Conservation (phyloP, 768 basidiomycete species). For the Termitomyces sp. region DNA sequence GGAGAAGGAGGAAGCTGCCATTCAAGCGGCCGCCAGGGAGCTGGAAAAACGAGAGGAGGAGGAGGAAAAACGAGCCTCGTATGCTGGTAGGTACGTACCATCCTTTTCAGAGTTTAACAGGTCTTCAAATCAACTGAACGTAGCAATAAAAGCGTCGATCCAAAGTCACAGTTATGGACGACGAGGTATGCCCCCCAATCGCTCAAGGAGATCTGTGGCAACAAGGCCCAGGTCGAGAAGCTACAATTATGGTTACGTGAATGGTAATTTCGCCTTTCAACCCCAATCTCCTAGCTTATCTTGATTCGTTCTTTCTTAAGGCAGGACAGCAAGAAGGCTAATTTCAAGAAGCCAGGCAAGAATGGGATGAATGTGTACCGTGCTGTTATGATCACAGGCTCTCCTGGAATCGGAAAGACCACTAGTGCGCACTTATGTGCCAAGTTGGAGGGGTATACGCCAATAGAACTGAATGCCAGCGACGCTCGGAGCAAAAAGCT, state of each 20-base stretch:
- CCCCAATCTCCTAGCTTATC: neutral
- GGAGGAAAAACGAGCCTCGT: constrained; percentile 24
- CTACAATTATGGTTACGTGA: constrained; percentile 81
- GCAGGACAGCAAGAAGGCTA: constrained; percentile 63
- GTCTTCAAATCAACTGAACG: neutral
- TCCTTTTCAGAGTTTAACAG: neutral
- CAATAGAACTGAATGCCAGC: constrained; percentile 95
- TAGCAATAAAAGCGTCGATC: constrained; percentile 31
- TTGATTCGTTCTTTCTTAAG: constrained; percentile 30
- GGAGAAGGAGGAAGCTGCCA: constrained; percentile 74
- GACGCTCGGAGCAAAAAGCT: constrained; percentile 95
- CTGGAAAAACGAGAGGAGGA: constrained; percentile 72
- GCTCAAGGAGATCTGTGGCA: constrained; percentile 91
- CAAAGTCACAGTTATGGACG: constrained; percentile 83
- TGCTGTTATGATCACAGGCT: constrained; percentile 85
- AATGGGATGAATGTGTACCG: constrained; percentile 81
- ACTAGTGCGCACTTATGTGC: constrained; percentile 93
- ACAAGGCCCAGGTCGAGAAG: constrained; percentile 89
- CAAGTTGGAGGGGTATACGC: constrained; percentile 83
- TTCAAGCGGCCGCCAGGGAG: constrained; percentile 66
- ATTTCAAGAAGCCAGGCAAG: constrained; percentile 95
- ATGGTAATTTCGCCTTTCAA: constrained; percentile 53
- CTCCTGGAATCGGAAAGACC: constrained; percentile 97
- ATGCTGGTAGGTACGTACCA: constrained; percentile 13
- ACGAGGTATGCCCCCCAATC: constrained; percentile 87